Conservation (phyloP, 768 basidiomycete species). For the Erythrobasidium yunnanense region DNA sequence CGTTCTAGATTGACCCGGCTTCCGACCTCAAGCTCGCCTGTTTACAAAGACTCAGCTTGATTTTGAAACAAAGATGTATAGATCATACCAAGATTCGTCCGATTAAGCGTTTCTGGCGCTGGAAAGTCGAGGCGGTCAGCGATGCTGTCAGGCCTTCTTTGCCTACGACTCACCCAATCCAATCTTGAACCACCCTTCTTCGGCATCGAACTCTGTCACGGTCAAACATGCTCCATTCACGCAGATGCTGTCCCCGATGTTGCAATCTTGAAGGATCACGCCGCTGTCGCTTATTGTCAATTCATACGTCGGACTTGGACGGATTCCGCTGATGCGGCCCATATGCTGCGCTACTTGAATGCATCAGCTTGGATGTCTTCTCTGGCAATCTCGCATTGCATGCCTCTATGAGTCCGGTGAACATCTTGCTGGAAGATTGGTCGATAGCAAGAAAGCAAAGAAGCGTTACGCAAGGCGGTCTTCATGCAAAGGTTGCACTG, state of each 20-base stretch:
- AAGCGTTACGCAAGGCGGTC: too few species aligned
- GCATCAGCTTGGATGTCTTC: neutral
- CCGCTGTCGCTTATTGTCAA: conserved; percentile 62
- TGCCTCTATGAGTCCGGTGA: conserved; percentile 39
- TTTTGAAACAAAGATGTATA: too few species aligned
- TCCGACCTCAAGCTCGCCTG: conserved; percentile 67
- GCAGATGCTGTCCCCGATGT: conserved; percentile 86
- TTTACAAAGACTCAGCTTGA: neutral
- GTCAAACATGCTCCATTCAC: conserved; percentile 79
- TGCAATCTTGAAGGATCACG: conserved; percentile 73
- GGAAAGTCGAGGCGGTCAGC: neutral
- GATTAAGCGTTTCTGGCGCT: conserved; percentile 82
- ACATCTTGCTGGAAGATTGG: conserved; percentile 29
- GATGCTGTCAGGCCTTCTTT: neutral
- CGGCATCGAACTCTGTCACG: conserved; percentile 64
- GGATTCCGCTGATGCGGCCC: conserved; percentile 59
- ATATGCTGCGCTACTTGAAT: conserved; percentile 50
- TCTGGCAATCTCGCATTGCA: neutral
- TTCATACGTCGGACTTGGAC: conserved; percentile 47
- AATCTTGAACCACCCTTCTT: conserved; percentile 63
- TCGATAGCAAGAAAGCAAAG: neutral
- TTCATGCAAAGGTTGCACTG: too few species aligned
- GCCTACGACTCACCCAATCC: conserved; percentile 49
- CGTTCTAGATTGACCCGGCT: conserved; percentile 84
- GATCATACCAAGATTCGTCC: conserved; percentile 71